Base-by-base conservation (phyloP, 179 eudicot species). In the Silene coronaria region DNA sequence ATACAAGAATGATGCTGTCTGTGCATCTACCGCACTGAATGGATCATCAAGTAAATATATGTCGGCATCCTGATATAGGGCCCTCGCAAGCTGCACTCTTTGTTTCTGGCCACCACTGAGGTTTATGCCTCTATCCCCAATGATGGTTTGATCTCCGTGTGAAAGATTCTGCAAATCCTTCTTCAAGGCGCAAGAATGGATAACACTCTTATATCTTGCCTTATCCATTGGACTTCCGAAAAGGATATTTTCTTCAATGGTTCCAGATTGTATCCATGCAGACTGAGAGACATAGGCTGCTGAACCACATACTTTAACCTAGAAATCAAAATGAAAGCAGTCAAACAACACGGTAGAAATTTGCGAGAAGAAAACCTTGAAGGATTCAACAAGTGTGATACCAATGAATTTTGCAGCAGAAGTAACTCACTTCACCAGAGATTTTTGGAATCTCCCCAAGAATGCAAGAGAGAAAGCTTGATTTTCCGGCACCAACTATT, bases 71-170 rank as follows among this genome's bases (percentile, higher is more conserved):
- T 92, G 96, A 87, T 94, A 95, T 28, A 95, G 91, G 26, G 99
- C 99, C 83, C 99, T 87, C 32, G 99, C 99, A 80, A 95, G 97
- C 82, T 95, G 99, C 80, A 95, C 97, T 64, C 99, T 86, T 85
- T 95, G 99, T 85, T 92, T 95, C 86, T 95, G 99, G 76, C 99
- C 99, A 65, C 99, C 99, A 75, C 99, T 95, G 65, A 95, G 88
- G 80, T 95, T 92, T 80, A 95, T 95, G 80, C 99, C 99, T 84
- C 99, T 86, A 61, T 95, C 99, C 73, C 99, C 99, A 65, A 95
- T 95, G 74, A 90, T 88, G n/a, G 99, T 95, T 80, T 90, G 97
- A 85, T 91, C 97, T 78, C 99, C 99, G 82, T 95, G 97, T 48
- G 97, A 90, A 84, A 95, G 87, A 69, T 84, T 86, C 81, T 95